These are phyloP conservation scores for Suillus plorans DNA, from an alignment of 768 basidiomycete genomes.

Conservation along the genomic window DNA sequence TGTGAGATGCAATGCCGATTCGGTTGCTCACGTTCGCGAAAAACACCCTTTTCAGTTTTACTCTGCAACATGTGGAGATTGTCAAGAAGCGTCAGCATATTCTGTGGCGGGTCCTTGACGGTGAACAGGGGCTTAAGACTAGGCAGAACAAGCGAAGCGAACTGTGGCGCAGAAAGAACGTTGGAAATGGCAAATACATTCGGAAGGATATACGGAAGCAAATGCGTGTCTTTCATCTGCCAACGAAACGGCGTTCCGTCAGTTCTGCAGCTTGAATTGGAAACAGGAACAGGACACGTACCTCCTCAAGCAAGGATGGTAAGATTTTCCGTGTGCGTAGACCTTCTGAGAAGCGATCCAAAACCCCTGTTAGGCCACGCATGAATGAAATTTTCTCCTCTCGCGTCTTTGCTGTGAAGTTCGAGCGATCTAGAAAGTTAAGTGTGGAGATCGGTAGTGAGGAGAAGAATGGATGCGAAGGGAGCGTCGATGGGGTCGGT, in stretches of 20 bases:
- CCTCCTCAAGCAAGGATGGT: constrained; percentile 92
- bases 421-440: constrained; percentile 93
- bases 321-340: constrained; percentile 86
- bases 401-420: constrained; percentile 88
- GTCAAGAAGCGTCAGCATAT: constrained; percentile 91
- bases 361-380: constrained; percentile 80
- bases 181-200: constrained; percentile 91
- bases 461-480: constrained; percentile 89
- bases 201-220: constrained; percentile 93
- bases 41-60: constrained; percentile 85
- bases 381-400: constrained; percentile 98
- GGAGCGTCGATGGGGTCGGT: constrained; percentile 77
- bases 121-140: constrained; percentile 87
- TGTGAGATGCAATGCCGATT: not conserved
- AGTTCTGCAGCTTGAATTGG: constrained; percentile 8
- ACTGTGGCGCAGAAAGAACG: constrained; percentile 74
- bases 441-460: constrained; percentile 94
- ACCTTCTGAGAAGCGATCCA: constrained; percentile 86
- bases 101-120: constrained; percentile 94
- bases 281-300: constrained; percentile 30
- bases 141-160: constrained; percentile 78
- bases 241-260: not conserved
- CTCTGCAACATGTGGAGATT: constrained; percentile 83
- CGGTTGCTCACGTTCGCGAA: constrained; percentile 74
- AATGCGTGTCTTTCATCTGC: constrained; percentile 91